A percentile compares a stretch with the other conserved stretches of the same genome.
phyloP scores from a whole-genome alignment of 2,329 filamentous ascomycete species.

The Cryphonectria parasitica region DNA sequence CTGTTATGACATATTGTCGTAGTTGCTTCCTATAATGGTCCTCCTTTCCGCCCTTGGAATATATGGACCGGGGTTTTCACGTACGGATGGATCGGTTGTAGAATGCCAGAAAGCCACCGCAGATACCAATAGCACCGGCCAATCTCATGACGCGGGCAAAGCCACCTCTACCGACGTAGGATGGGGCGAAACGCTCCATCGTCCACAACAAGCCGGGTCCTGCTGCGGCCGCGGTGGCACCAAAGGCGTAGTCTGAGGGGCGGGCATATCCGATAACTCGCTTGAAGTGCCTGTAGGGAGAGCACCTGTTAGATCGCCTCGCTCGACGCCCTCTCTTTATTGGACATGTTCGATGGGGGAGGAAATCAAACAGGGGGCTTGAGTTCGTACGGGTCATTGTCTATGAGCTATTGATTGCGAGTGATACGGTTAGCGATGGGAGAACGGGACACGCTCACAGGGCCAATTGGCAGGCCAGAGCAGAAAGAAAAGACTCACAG shows the following conservation, averaged over 20 bases:
- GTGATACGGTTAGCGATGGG: not conserved
- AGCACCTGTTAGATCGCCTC: conserved; percentile 37
- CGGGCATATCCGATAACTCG: conserved; percentile 88
- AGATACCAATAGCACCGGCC: conserved; percentile 70
- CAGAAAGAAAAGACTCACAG: conserved; percentile 61
- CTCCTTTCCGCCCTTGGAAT: not conserved
- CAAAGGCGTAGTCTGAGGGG: conserved; percentile 78
- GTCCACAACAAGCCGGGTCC: conserved; percentile 75
- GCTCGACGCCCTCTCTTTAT: not conserved
- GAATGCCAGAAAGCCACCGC: conserved; percentile 81
- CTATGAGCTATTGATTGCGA: conserved; percentile 75
- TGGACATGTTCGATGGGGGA: conserved; percentile 1
- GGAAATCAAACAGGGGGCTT: conserved; percentile 22
- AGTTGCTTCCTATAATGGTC: not conserved
- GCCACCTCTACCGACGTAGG: conserved; percentile 79
- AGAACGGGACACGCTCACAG: conserved; percentile 24
- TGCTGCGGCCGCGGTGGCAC: conserved; percentile 67
- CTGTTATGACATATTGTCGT: not conserved
- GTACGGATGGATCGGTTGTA: conserved; percentile 84
- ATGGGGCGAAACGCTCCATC: conserved; percentile 85
- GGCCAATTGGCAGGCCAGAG: conserved; percentile 30
- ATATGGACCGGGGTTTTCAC: conserved; percentile 42
- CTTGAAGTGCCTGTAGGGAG: conserved; percentile 74
- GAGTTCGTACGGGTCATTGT: conserved; percentile 88
- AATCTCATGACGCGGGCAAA: conserved; percentile 85